A percentile compares a stretch with the other conserved stretches of the same genome.
Evolutionary conservation across 2,329 filamentous ascomycete species (phyloP).

Genomic region (Talaromyces albobiverticillius): DNA sequence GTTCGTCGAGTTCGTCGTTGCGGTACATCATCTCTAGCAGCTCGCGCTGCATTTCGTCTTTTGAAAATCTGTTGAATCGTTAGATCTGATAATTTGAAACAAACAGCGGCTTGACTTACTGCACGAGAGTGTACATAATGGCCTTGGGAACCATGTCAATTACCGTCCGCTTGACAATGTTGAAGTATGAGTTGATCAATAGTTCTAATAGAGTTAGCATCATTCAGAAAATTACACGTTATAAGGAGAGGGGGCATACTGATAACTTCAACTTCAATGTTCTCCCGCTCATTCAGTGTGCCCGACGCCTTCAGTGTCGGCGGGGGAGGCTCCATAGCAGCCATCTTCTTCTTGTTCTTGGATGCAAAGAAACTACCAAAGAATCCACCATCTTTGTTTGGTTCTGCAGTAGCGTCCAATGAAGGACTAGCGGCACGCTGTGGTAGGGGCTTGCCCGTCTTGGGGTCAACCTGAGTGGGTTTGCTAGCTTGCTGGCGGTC

Average conservation of each 20-base stretch:
- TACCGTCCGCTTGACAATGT: slow-evolving; percentile 97
- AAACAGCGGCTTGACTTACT: no score
- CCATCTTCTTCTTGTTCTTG: slow-evolving; percentile 99
- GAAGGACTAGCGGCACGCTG: slow-evolving; percentile 74
- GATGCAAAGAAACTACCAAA: slow-evolving; percentile 98
- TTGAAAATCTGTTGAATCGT: slow-evolving; percentile 66
- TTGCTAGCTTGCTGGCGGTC: slow-evolving; percentile 79
- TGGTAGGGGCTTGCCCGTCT: slow-evolving; percentile 94
- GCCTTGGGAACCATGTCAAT: slow-evolving; percentile 99
- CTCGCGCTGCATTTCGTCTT: slow-evolving; percentile 98
- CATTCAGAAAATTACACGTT: neutral
- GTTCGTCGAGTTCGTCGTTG: slow-evolving; percentile 81
- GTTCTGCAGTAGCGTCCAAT: slow-evolving; percentile 53
- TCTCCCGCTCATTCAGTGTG: slow-evolving; percentile 88
- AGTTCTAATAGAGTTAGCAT: slow-evolving; percentile 60
- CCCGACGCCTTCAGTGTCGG: slow-evolving; percentile 91
- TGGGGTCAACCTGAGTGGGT: slow-evolving; percentile 93
- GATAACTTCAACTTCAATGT: slow-evolving; percentile 96
- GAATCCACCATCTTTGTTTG: slow-evolving; percentile 60
- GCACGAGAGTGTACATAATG: slow-evolving; percentile 94
- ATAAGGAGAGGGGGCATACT: slow-evolving; percentile 60
- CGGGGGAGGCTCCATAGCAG: slow-evolving; percentile 96
- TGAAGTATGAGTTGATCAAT: slow-evolving; percentile 94
- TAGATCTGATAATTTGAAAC: slow-evolving; percentile 9
- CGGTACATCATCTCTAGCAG: slow-evolving; percentile 97